Evolutionary conservation across 2,329 filamentous ascomycete genomes (phyloP).

Genomic region (Cladosporium velox): DNA sequence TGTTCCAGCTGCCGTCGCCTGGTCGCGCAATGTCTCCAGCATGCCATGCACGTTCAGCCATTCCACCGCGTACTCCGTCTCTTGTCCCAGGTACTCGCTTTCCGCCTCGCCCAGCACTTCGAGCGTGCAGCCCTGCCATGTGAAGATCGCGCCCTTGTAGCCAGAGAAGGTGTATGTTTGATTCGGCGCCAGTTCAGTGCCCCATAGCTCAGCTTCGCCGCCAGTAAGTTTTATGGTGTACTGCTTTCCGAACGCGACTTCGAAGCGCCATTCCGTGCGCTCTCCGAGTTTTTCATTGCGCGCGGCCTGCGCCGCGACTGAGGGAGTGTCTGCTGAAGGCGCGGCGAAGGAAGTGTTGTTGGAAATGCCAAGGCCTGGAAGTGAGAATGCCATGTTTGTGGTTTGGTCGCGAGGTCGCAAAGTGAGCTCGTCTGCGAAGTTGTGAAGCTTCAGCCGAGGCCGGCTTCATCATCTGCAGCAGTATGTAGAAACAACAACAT

Average conservation of each 20-base stretch:
- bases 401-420: slow-evolving; percentile 29
- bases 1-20: slow-evolving; percentile 44
- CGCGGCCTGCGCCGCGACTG: slow-evolving; percentile 21
- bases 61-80: slow-evolving; percentile 73
- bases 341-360: background rate
- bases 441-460: background rate
- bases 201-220: slow-evolving; percentile 90
- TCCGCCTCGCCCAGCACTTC: slow-evolving; percentile 73
- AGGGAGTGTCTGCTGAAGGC: slow-evolving; percentile 14
- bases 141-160: slow-evolving; percentile 83
- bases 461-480: background rate
- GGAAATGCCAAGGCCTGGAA: slow-evolving; percentile 19
- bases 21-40: slow-evolving; percentile 70
- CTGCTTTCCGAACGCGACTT: slow-evolving; percentile 37
- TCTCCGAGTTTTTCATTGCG: slow-evolving; percentile 46
- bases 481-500: background rate
- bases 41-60: slow-evolving; percentile 87
- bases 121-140: slow-evolving; percentile 86
- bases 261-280: slow-evolving; percentile 50
- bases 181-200: slow-evolving; percentile 83
- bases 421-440: background rate
- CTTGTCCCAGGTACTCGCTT: slow-evolving; percentile 70
- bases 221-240: slow-evolving; percentile 63
- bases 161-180: slow-evolving; percentile 80
- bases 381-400: slow-evolving; percentile 26